A percentile compares a stretch with the other conserved stretches of the same genome.
Evolutionary conservation across 2,329 filamentous ascomycete species (phyloP).

Genomic region (Pleurostoma richardsiae): DNA sequence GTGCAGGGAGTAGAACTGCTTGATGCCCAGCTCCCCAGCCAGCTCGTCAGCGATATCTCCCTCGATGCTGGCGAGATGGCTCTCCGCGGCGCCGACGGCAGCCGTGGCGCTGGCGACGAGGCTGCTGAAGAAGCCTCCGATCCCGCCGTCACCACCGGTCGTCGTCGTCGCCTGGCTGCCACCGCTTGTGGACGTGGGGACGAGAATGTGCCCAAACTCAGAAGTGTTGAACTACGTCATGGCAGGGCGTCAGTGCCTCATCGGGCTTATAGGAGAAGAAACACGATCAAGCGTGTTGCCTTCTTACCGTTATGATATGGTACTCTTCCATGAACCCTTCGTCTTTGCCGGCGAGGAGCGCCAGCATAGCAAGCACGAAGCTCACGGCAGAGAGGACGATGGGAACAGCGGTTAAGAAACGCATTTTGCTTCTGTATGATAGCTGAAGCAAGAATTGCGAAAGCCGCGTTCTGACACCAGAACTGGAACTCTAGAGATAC

Average conservation of each 20-base stretch:
- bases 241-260: constrained; percentile 1
- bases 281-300: not conserved
- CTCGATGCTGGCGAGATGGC: constrained; percentile 12
- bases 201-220: constrained; percentile 29
- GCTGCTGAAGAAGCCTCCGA: constrained; percentile 5
- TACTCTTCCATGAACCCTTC: constrained; percentile 29
- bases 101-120: constrained; percentile 3
- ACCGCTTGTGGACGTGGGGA: constrained; percentile 13
- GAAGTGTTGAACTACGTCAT: constrained; percentile 32
- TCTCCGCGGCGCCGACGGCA: constrained; percentile 10
- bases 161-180: not conserved
- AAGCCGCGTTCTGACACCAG: not conserved
- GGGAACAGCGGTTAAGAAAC: constrained; percentile 15
- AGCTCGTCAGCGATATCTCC: constrained; percentile 15
- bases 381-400: constrained; percentile 24
- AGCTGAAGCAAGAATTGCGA: not conserved
- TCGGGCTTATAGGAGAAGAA: not conserved
- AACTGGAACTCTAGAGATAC: too few relatives aligned
- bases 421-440: constrained; percentile 5
- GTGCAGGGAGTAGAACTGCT: constrained; percentile 26
- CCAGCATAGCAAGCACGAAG: constrained; percentile 28
- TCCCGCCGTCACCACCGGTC: constrained; percentile 3
- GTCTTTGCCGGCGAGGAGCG: constrained; percentile 30
- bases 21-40: constrained; percentile 20
- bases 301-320: constrained; percentile 29